Percentiles rank a stretch among this genome's conserved stretches.
Evolutionary conservation across 805 yeast species (phyloP).

Genomic region (Myxozyma udenii): DNA sequence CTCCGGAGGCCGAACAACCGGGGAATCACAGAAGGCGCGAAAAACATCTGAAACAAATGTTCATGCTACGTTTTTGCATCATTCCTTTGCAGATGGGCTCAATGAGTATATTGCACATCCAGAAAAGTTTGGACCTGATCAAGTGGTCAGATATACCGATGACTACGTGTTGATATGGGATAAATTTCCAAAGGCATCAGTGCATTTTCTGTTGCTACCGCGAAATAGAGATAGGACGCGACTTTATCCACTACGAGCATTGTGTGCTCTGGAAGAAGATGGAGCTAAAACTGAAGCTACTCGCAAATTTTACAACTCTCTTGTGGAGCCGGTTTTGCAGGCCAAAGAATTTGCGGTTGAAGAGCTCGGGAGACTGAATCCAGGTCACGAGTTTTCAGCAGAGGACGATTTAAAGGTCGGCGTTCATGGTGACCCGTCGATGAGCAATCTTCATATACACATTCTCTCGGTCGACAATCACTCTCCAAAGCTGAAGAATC

Average conservation of each 20-base stretch:
- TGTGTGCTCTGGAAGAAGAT: conserved; percentile 36
- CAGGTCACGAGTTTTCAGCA: not conserved
- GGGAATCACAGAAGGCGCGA: not conserved
- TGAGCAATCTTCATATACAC: conserved; percentile 70
- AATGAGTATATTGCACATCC: conserved; percentile 51
- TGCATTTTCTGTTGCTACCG: conserved; percentile 64
- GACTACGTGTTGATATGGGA: conserved; percentile 58
- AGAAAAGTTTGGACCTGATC: conserved; percentile 36
- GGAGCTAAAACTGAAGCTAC: not conserved
- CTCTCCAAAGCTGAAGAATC: conserved; percentile 54
- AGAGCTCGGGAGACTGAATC: conserved; percentile 17
- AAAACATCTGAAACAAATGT: not conserved
- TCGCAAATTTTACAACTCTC: conserved; percentile 35
- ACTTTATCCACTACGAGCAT: conserved; percentile 52
- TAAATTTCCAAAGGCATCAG: conserved; percentile 57
- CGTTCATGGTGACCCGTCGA: conserved; percentile 67
- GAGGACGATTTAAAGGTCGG: conserved; percentile 49
- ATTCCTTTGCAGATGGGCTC: conserved; percentile 44
- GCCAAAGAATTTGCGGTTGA: conserved; percentile 37
- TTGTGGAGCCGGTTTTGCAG: conserved; percentile 41
- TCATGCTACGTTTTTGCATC: not conserved
- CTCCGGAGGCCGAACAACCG: not conserved
- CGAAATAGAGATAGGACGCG: conserved; percentile 44
- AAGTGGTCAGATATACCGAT: conserved; percentile 50
- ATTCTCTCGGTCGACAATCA: conserved; percentile 63